Percentiles rank a stretch among this genome's conserved stretches.
These are phyloP conservation scores for Rubus parviflorus DNA, from an alignment of 306 rosid genomes.

Conservation along the genomic window DNA sequence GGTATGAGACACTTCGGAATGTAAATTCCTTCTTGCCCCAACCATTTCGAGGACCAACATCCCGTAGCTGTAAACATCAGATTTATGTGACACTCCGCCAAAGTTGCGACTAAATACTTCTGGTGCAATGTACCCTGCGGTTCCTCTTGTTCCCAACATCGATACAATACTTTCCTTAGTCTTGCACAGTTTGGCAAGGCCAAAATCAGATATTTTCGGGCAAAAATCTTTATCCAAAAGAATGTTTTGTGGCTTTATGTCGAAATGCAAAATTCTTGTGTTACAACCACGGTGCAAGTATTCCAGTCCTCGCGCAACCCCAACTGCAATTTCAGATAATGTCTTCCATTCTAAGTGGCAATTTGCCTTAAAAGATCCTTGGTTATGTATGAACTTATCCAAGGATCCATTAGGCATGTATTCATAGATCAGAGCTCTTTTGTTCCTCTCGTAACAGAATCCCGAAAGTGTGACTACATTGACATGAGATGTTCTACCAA, in stretches of 20 bases:
- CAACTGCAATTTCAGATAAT: conserved; percentile 22
- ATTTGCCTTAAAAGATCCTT: not conserved
- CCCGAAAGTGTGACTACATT: conserved; percentile 43
- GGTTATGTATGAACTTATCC: conserved; percentile 33
- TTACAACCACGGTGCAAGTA: conserved; percentile 30
- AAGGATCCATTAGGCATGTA: conserved; percentile 44
- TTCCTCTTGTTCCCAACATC: no score
- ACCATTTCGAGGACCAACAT: conserved; percentile 19
- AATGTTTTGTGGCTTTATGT: conserved; percentile 18
- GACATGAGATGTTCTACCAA: conserved; percentile 40
- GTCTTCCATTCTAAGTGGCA: conserved; percentile 24
- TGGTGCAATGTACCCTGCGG: no score
- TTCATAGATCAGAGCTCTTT: conserved; percentile 46
- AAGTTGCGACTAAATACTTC: not conserved
- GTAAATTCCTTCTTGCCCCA: conserved; percentile 8
- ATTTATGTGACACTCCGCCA: not conserved
- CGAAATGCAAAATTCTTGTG: conserved; percentile 43
- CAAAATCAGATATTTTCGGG: conserved; percentile 9
- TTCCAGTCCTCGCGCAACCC: conserved; percentile 17
- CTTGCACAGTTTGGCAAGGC: not conserved
- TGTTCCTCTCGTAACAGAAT: conserved; percentile 28
- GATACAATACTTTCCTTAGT: not conserved
- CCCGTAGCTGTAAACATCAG: conserved; percentile 13
- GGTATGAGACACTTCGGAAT: not conserved
- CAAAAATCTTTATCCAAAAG: conserved; percentile 5